phyloP scores from a whole-genome alignment of 2,329 filamentous ascomycete genomes.

The Pestalotiopsis sp. region DNA sequence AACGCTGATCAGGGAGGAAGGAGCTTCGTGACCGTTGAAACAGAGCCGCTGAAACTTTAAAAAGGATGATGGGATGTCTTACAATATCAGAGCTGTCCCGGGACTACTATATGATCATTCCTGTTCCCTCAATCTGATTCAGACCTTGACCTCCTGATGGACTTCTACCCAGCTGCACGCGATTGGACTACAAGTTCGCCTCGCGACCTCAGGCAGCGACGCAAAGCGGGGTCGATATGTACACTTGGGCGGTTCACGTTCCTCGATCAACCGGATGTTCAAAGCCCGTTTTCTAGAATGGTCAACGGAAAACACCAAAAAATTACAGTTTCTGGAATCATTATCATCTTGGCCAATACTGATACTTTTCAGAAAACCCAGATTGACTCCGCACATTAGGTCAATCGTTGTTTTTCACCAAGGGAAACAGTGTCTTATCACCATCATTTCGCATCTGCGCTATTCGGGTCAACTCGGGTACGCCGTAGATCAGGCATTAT shows the following conservation, averaged over 20 bases:
- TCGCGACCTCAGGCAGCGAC: conserved; percentile 3
- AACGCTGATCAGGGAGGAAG: neutral
- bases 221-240: neutral
- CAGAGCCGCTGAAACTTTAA: neutral
- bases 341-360: neutral
- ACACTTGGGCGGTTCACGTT: neutral
- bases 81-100: neutral
- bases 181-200: neutral
- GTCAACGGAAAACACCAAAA: neutral
- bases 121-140: neutral
- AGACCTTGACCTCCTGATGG: neutral
- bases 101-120: neutral
- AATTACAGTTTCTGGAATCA: neutral
- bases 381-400: no score
- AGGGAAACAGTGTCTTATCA: neutral
- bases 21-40: neutral
- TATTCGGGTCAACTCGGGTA: neutral
- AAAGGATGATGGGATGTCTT: neutral
- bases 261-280: neutral
- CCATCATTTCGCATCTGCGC: neutral
- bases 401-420: neutral
- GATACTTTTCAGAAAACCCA: no score
- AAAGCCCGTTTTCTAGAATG: neutral
- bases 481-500: neutral
- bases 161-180: neutral